These are phyloP conservation scores for Heterobasidion occidentale DNA, from an alignment of 1,284 basidiomycete genomes.

Conservation along the genomic window DNA sequence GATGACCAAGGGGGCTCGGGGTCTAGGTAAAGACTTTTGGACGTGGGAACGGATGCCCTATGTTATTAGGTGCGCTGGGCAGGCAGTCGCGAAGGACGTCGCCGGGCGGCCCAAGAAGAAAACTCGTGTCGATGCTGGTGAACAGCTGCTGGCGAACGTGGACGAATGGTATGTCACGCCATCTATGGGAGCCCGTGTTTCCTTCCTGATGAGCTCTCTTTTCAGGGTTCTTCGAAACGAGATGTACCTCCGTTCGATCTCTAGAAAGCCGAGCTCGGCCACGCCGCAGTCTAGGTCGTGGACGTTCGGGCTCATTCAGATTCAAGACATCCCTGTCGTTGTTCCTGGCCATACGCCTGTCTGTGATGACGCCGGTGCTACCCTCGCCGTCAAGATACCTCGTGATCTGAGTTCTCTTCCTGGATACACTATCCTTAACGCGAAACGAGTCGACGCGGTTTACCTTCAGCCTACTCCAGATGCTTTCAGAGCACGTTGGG, in stretches of 20 bases:
- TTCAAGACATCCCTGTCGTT: neutral
- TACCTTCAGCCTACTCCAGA: neutral
- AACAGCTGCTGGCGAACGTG: neutral
- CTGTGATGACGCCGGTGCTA: neutral
- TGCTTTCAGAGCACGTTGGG: neutral
- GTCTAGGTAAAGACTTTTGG: neutral
- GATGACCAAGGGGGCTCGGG: neutral
- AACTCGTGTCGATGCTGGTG: neutral
- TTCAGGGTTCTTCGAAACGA: neutral
- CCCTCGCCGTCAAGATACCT: neutral
- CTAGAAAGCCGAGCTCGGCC: neutral
- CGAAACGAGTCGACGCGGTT: neutral
- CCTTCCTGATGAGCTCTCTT: neutral
- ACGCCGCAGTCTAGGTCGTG: neutral
- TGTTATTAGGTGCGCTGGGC: neutral
- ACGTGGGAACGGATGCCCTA: neutral
- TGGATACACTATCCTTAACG: neutral
- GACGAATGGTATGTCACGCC: neutral
- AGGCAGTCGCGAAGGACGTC: neutral
- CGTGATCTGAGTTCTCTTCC: neutral
- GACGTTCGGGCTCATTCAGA: neutral
- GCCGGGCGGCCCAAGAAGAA: neutral
- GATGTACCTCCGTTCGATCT: neutral
- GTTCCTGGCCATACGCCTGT: neutral
- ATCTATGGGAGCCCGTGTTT: neutral